Evolutionary conservation across 768 basidiomycete species (phyloP).

Genomic region (Steccherinum ochraceum): DNA sequence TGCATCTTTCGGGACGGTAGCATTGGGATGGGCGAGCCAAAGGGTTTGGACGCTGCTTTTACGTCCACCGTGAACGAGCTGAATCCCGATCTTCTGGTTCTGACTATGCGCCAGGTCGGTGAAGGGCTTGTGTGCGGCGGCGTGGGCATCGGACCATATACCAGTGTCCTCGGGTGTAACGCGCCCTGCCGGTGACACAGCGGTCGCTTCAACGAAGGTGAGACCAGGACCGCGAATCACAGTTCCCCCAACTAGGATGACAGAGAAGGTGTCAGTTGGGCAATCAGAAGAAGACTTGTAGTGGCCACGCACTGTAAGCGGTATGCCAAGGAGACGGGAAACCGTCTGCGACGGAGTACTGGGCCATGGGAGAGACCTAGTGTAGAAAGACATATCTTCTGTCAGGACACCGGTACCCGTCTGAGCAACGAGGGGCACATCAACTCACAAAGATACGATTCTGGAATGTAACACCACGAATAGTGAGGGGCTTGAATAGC

Average conservation of each 20-base stretch:
- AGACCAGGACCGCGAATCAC: slow-evolving; percentile 48
- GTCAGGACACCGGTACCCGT: no score
- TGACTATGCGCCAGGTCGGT: slow-evolving; percentile 70
- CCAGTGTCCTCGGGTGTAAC: slow-evolving; percentile 58
- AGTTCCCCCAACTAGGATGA: slow-evolving; percentile 50
- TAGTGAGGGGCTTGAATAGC: slow-evolving; percentile 51
- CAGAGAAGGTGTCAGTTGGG: neutral
- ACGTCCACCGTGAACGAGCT: slow-evolving; percentile 73
- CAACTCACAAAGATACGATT: slow-evolving; percentile 26
- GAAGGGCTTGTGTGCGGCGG: slow-evolving; percentile 37
- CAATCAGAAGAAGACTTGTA: no score
- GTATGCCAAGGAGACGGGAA: slow-evolving; percentile 48
- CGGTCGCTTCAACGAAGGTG: slow-evolving; percentile 60
- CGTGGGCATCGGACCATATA: slow-evolving; percentile 58
- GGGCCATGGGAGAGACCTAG: slow-evolving; percentile 50
- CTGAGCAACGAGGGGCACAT: no score
- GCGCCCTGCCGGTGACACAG: slow-evolving; percentile 53
- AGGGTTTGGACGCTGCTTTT: slow-evolving; percentile 61
- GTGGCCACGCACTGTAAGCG: slow-evolving; percentile 33
- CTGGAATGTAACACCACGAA: slow-evolving; percentile 23
- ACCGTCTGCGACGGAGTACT: slow-evolving; percentile 54
- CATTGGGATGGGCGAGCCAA: slow-evolving; percentile 36
- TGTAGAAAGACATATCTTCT: slow-evolving; percentile 38
- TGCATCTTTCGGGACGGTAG: slow-evolving; percentile 27
- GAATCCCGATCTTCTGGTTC: slow-evolving; percentile 64